Evolutionary conservation across 1,284 basidiomycete genomes (phyloP), one percentile per base, ranked within the genome.

Genomic region (Mrakiaceae sp.): DNA sequence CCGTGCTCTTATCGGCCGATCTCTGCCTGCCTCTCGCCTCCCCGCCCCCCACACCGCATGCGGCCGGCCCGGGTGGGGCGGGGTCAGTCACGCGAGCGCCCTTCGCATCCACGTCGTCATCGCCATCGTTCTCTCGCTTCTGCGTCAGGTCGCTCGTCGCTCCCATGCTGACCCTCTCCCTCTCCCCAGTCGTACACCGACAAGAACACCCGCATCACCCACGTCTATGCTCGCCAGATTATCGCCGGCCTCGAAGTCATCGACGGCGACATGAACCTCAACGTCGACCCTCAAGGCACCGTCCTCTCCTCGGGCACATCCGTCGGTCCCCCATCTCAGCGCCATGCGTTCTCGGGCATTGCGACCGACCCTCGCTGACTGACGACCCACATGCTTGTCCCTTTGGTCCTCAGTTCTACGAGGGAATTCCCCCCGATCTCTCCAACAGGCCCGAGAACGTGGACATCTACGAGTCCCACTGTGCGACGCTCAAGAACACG

Each of bases 201-300:
- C 76, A 77, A 78, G 67, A 82, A 81, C 65, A 91, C 89, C 2
- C 87, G 87, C n/a, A 81, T 93, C 57, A 87, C 88, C 27, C 89
- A 94, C 75, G 79, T 91, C 69, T 93, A 90, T 71, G 83, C 86
- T 68, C 83, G 85, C 68, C 91, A 97, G 77, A 70, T 87, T 62
- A 75, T 93, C 70, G 84, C 87, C 68, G 89, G 90, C 52, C 78
- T 93, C 63, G 89, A 93, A 73, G 89, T 97, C 11, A 81, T 83
- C 14, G 89, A 96, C 72, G 91, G 87, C 55, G 87, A 93, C 76
- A 82, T 93, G 77, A 94, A 95, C 75, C 77, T 96, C 73, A 94
- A 95, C 78, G 80, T 94, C 73, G 87, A 74, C 58, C 68, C 70
- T 76, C 82, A 87, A 67, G 90, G 90, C 60, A 77, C 80, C 62